These are phyloP conservation scores for Seiridium cupressi DNA, from an alignment of 2,329 filamentous ascomycete genomes.

Conservation along the genomic window DNA sequence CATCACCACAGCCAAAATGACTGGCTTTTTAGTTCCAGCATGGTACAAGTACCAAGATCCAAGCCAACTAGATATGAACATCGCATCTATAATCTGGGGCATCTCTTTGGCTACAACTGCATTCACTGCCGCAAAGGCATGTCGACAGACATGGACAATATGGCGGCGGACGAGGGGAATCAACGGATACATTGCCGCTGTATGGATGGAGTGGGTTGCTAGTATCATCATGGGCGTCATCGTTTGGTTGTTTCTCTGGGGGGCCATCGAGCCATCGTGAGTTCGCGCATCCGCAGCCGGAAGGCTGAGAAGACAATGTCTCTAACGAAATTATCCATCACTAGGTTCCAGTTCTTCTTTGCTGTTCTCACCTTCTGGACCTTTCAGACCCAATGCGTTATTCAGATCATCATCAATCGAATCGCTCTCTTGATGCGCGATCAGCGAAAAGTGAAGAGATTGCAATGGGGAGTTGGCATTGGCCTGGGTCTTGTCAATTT, in stretches of 20 bases:
- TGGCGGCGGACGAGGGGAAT: background rate
- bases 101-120: background rate
- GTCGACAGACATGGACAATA: background rate
- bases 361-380: background rate
- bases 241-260: background rate
- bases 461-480: conserved; percentile 43
- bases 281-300: background rate
- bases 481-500: conserved; percentile 49
- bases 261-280: background rate
- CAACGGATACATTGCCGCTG: background rate
- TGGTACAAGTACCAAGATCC: background rate
- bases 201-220: background rate
- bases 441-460: conserved; percentile 27
- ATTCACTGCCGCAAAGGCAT: background rate
- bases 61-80: background rate
- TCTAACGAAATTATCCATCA: background rate
- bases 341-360: background rate
- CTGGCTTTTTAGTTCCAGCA: background rate
- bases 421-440: conserved; percentile 43
- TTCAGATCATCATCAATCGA: conserved; percentile 55
- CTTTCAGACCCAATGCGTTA: conserved; percentile 43
- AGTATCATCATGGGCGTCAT: background rate
- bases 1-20: no score
- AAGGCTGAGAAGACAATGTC: no score
- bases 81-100: background rate